These are phyloP conservation scores for Kodamaea alishanica DNA, from an alignment of 1,139 yeast genomes.

Conservation along the genomic window DNA sequence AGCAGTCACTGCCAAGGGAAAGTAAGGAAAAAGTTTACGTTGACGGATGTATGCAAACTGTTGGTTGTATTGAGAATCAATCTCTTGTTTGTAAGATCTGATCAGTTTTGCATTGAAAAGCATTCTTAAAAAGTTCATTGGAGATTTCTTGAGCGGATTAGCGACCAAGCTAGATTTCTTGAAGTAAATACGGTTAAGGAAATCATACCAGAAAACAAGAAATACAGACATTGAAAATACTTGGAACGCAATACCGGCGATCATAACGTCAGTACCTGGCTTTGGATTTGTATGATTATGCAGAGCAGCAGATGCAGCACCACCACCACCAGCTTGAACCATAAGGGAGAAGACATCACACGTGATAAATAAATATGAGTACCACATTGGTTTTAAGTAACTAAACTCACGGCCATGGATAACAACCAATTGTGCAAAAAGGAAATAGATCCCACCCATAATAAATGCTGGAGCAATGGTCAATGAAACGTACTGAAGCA, in stretches of 20 bases:
- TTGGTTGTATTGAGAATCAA: constrained; percentile 38
- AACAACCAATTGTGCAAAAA: constrained; percentile 66
- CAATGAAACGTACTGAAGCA: constrained; percentile 65
- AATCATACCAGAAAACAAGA: constrained; percentile 52
- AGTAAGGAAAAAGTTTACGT: constrained; percentile 39
- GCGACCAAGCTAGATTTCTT: constrained; percentile 20
- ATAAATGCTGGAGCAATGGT: constrained; percentile 75
- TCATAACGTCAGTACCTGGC: constrained; percentile 71
- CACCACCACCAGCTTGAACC: constrained; percentile 83
- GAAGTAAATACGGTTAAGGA: constrained; percentile 46
- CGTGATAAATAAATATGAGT: constrained; percentile 64
- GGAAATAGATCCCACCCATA: constrained; percentile 39
- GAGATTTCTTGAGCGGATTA: constrained; percentile 20
- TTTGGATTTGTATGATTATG: constrained; percentile 31
- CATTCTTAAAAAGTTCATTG: constrained; percentile 28
- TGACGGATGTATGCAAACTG: constrained; percentile 40
- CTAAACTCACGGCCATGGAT: constrained; percentile 65
- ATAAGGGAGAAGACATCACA: constrained; percentile 67
- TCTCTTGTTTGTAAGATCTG: constrained; percentile 18
- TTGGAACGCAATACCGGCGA: constrained; percentile 79
- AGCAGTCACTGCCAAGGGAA: constrained; percentile 49
- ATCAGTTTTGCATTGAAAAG: constrained; percentile 26
- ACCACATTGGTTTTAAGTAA: constrained; percentile 67
- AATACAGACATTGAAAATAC: constrained; percentile 70
- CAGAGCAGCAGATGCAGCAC: constrained; percentile 61